A percentile compares a stretch with the other conserved stretches of the same genome.
Evolutionary conservation across 257 asterid genomes (phyloP).

Genomic region (Scutellaria baicalensis): DNA sequence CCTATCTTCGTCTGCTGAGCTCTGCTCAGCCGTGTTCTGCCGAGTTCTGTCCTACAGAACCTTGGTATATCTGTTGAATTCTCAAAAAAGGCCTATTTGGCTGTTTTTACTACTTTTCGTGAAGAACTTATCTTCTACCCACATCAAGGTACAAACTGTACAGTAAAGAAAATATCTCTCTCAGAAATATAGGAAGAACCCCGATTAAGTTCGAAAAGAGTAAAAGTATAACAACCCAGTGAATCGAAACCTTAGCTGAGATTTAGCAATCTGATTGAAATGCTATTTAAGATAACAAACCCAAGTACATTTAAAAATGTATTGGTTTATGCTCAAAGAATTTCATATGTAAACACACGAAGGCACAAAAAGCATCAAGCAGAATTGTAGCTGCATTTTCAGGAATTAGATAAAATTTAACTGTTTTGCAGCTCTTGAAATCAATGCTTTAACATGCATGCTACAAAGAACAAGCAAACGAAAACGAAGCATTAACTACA

Average conservation of each 20-base stretch:
- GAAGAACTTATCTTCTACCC: no score
- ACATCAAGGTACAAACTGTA: no score
- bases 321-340: slow-evolving; percentile 84
- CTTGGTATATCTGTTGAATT: no score
- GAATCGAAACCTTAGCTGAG: slow-evolving; percentile 92
- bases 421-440: background rate
- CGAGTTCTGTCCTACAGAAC: no score
- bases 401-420: background rate
- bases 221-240: slow-evolving; percentile 60
- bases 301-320: slow-evolving; percentile 66
- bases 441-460: background rate
- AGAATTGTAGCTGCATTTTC: slow-evolving; percentile 67
- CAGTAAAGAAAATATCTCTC: slow-evolving; percentile 8
- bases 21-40: no score
- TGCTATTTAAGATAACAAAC: slow-evolving; percentile 80
- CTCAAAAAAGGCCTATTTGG: no score
- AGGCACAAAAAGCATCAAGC: slow-evolving; percentile 80
- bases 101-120: no score
- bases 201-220: background rate
- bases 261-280: slow-evolving; percentile 80
- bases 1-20: no score
- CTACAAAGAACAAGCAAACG: background rate
- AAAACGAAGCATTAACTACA: background rate
- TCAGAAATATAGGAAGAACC: slow-evolving; percentile 8
- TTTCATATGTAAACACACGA: slow-evolving; percentile 66